phyloP scores from a whole-genome alignment of 345 rosid genomes.

The Adansonia digitata region DNA sequence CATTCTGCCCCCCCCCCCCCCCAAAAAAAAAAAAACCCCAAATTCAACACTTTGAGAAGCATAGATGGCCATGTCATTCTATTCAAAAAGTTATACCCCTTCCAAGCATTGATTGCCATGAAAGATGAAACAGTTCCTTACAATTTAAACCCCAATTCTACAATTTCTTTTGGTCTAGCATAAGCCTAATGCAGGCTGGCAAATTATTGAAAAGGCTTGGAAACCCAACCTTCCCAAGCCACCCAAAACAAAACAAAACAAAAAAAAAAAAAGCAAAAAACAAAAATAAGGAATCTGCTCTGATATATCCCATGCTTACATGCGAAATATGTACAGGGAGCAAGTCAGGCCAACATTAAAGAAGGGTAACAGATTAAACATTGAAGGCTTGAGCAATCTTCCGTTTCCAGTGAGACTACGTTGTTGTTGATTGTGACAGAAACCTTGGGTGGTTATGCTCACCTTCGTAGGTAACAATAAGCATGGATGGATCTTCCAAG shows the following conservation, averaged over 20 bases:
- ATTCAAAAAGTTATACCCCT: slow-evolving; percentile 18
- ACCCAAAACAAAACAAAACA: no score
- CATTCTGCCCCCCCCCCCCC: no score
- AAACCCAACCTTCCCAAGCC: slow-evolving; percentile 23
- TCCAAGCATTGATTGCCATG: slow-evolving; percentile 20
- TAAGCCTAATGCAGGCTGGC: slow-evolving; percentile 14
- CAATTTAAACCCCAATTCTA: slow-evolving; percentile 32
- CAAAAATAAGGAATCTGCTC: slow-evolving; percentile 17
- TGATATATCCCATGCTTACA: slow-evolving; percentile 28
- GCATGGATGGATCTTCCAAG: slow-evolving; percentile 89
- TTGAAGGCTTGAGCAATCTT: slow-evolving; percentile 20
- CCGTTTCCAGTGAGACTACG: slow-evolving; percentile 26
- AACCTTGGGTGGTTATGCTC: slow-evolving; percentile 80
- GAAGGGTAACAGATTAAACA: not conserved
- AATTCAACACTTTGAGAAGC: not conserved
- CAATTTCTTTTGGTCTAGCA: slow-evolving; percentile 18
- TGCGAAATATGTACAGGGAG: slow-evolving; percentile 53
- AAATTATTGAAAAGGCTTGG: slow-evolving; percentile 7
- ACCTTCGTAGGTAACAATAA: slow-evolving; percentile 86
- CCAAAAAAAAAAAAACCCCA: no score
- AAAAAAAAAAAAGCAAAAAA: no score
- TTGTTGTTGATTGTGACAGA: slow-evolving; percentile 55
- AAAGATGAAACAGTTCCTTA: slow-evolving; percentile 25
- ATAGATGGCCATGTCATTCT: slow-evolving; percentile 10
- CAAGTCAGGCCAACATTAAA: slow-evolving; percentile 18